phyloP scores from a whole-genome alignment of 768 basidiomycete genomes.

The Boletus rufocinnamomeus region DNA sequence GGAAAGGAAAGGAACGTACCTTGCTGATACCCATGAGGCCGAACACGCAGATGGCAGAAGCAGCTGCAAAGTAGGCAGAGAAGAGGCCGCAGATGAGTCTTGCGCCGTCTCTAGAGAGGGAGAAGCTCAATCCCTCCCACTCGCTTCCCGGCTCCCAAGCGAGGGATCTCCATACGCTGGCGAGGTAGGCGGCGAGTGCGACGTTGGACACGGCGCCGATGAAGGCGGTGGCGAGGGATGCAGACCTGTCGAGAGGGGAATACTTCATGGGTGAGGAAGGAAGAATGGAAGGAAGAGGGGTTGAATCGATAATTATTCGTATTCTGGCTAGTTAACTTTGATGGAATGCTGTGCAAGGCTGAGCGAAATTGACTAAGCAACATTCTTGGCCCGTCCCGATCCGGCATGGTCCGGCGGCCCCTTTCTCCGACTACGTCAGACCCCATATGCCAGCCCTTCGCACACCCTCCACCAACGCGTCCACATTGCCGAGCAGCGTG shows the following conservation, averaged over 20 bases:
- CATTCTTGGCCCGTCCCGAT: neutral
- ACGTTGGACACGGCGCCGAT: conserved; percentile 44
- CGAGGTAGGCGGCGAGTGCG: conserved; percentile 42
- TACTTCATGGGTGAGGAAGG: conserved; percentile 5
- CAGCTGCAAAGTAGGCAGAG: conserved; percentile 64
- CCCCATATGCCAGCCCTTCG: conserved; percentile 89
- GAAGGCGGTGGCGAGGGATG: conserved; percentile 40
- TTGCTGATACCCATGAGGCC: conserved; percentile 71
- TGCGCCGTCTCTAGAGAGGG: conserved; percentile 44
- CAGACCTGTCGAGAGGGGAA: conserved; percentile 32
- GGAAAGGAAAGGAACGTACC: conserved; percentile 40
- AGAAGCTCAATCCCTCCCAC: conserved; percentile 47
- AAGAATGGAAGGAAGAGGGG: conserved; percentile 1
- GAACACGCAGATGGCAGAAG: conserved; percentile 61
- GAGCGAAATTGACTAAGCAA: conserved; percentile 22
- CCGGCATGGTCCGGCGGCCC: neutral
- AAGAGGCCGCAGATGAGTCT: conserved; percentile 61
- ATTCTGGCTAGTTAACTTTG: neutral
- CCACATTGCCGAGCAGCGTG: conserved; percentile 87
- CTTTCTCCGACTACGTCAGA: conserved; percentile 42
- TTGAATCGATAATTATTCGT: neutral
- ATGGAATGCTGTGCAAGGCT: conserved; percentile 10
- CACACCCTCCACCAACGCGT: conserved; percentile 86
- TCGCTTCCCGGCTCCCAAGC: conserved; percentile 50
- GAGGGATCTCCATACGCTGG: conserved; percentile 46